Base-by-base conservation (phyloP, 495 filamentous ascomycete species). In the Haplographium delicatum region DNA sequence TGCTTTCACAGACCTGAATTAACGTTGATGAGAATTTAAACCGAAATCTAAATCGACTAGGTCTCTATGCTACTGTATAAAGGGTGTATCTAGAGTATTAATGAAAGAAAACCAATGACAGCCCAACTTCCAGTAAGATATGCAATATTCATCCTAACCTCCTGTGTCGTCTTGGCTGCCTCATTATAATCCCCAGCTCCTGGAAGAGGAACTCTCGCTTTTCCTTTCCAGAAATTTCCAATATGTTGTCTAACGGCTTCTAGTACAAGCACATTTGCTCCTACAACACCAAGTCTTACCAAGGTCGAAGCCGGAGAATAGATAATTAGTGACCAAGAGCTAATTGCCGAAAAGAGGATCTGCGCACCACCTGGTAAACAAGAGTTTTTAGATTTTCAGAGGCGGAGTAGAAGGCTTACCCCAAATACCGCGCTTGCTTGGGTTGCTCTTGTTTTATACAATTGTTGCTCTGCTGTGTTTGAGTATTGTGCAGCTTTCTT, bases 401-500 rank as follows among this genome's bases (percentile, higher is more conserved):
- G 11, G 37, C 4, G 43, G 43, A 31, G 39, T 24, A 42, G 51
- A 33, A 19, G 22, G 35, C n/a, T 15, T 31, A 57, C 47, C 5
- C 42, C 15, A 7, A 57, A 19, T 19, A 48, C 34, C 13, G 16
- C 42, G 15, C 28, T 35, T 1, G 47, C 48, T 44, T 57, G 54
- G 0, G 54, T 57, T 5, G 47, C 39, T 35, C 48, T 37, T n/a
- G 54, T 57, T 25, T 47, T 39, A 11, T 48, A 33, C 7, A 57
- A 42, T 43, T 51, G 31, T 1, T 34, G 7, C 20, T 27, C 47
- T 2, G 54, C 54, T 5, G 39, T 57, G 30, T 48, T 52, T 0
- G 48, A 57, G 43, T 48, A 52, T 57, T 57, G 51, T 1, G 54
- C 54, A 20, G 54, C 54, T 37, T 34, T 44, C 35, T 57, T 48